A percentile compares a stretch with the other conserved stretches of the same genome.
These are phyloP conservation scores for Fistulifera pelliculosa DNA, from an alignment of 108 stramenopile species.

Conservation along the genomic window DNA sequence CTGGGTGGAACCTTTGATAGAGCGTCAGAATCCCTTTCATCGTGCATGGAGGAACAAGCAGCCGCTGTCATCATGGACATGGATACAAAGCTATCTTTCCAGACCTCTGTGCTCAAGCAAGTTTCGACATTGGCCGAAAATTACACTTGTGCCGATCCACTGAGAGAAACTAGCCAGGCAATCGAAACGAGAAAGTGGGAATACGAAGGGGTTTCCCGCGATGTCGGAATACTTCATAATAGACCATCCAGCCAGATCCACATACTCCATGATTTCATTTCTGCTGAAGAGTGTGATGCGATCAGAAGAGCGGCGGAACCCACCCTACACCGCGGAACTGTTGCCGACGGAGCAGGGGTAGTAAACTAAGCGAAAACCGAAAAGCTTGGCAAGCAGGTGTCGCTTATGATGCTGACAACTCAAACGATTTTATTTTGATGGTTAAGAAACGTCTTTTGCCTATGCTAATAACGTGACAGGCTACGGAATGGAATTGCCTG, in stretches of 20 bases:
- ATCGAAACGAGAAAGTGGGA: conserved; percentile 16
- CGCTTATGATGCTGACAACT: conserved; percentile 28
- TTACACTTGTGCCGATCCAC: conserved; percentile 70
- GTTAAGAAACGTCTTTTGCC: conserved; percentile 60
- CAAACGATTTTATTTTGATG: conserved; percentile 44
- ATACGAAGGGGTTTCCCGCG: conserved; percentile 18
- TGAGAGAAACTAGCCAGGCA: conserved; percentile 39
- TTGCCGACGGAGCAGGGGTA: conserved; percentile 79
- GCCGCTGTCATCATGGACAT: conserved; percentile 31
- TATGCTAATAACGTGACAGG: conserved; percentile 65
- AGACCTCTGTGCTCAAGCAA: conserved; percentile 39
- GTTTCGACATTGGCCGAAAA: conserved; percentile 63
- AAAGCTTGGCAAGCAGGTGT: conserved; percentile 81
- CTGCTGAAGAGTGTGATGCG: conserved; percentile 66
- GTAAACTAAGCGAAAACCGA: conserved; percentile 45
- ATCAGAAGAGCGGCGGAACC: conserved; percentile 45
- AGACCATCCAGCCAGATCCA: conserved; percentile 63
- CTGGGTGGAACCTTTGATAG: not conserved
- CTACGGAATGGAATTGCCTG: conserved; percentile 50
- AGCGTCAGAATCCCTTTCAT: conserved; percentile 18
- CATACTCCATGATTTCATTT: conserved; percentile 61
- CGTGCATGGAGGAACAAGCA: conserved; percentile 33
- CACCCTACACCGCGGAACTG: conserved; percentile 56
- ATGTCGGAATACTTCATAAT: conserved; percentile 52
- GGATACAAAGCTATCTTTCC: conserved; percentile 66